These are phyloP conservation scores for Heterobasidion occidentale DNA, from an alignment of 1,284 basidiomycete genomes.

Conservation along the genomic window DNA sequence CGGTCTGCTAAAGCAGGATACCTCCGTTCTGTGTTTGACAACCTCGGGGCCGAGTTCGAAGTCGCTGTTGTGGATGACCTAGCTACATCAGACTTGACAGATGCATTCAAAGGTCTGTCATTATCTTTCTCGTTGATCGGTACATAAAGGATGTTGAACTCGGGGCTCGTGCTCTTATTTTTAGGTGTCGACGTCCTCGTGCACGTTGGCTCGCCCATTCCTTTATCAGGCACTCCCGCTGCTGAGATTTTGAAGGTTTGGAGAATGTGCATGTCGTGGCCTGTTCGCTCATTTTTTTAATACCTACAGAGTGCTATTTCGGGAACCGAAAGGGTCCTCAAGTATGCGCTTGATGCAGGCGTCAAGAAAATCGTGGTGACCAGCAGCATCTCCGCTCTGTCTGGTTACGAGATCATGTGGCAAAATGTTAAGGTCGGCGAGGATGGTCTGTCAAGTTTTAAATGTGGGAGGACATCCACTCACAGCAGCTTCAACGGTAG, in stretches of 20 bases:
- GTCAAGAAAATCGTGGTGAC: slow-evolving; percentile 1
- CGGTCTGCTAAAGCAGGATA: background rate
- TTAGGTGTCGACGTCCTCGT: background rate
- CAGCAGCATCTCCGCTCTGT: background rate
- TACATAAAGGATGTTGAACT: background rate
- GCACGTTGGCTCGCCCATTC: background rate
- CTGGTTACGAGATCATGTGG: background rate
- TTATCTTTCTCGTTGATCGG: background rate
- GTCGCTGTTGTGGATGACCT: background rate
- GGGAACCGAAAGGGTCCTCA: background rate
- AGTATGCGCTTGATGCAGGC: background rate
- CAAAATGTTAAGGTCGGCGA: background rate
- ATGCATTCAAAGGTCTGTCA: background rate
- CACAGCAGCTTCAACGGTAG: background rate
- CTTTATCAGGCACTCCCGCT: background rate
- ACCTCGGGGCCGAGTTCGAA: background rate
- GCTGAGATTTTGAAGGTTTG: background rate
- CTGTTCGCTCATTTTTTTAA: background rate
- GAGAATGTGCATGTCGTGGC: background rate
- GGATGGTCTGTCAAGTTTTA: background rate
- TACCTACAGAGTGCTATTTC: background rate
- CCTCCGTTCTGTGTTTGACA: background rate
- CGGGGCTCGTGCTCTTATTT: background rate
- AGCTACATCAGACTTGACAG: background rate
- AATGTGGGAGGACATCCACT: background rate